Percentiles rank a stretch among this genome's conserved stretches.
Evolutionary conservation across 1,139 yeast genomes (phyloP).

Genomic region (Zhuliangozyma parablackwelliae): DNA sequence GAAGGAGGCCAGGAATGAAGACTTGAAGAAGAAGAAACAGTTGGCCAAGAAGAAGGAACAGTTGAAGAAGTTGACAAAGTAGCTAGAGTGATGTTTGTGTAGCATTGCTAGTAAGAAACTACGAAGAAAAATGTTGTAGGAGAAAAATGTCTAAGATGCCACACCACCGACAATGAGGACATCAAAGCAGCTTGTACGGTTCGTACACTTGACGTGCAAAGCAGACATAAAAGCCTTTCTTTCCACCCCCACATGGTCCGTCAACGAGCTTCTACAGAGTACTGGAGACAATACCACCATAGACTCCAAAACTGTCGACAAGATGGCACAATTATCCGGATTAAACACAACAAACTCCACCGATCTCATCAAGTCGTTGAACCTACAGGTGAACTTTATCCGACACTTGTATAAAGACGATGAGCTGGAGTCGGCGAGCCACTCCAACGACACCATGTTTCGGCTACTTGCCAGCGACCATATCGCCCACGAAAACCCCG

Average conservation of each 20-base stretch:
- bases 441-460: conserved; percentile 23
- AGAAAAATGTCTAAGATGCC: neutral
- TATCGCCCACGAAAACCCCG: conserved; percentile 14
- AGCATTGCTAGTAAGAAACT: neutral
- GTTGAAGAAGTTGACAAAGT: conserved; percentile 36
- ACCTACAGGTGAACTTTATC: conserved; percentile 44
- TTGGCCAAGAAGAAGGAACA: conserved; percentile 64
- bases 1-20: conserved; percentile 75
- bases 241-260: conserved; percentile 26
- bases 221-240: conserved; percentile 11
- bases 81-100: conserved; percentile 1
- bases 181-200: too few species aligned
- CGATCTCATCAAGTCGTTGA: conserved; percentile 27
- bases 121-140: neutral
- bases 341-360: conserved; percentile 16
- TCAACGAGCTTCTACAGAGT: conserved; percentile 16
- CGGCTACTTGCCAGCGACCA: conserved; percentile 36
- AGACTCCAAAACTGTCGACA: conserved; percentile 17
- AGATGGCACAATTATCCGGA: conserved; percentile 45
- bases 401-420: conserved; percentile 34
- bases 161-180: too few species aligned
- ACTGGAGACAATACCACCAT: conserved; percentile 7
- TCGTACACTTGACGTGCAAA: neutral
- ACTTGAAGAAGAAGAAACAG: conserved; percentile 72
- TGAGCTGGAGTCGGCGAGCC: conserved; percentile 9